A percentile compares a stretch with the other conserved stretches of the same genome.
Evolutionary conservation across 192 early-diverging fungal species (phyloP).

Genomic region (Entophlyctis luteolus): DNA sequence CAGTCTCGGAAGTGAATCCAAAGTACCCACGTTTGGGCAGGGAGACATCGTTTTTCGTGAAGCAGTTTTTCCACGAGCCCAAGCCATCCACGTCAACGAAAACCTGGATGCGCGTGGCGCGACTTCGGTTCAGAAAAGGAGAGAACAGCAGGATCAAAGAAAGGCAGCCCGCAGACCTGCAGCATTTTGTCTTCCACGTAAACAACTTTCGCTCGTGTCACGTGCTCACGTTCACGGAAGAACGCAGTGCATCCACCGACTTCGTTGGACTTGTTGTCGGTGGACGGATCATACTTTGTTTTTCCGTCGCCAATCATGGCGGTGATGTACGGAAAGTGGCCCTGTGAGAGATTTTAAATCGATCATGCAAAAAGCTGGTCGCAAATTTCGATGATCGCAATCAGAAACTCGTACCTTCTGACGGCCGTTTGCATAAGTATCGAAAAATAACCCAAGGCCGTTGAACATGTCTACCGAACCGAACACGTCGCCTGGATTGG

Average conservation of each 20-base stretch:
- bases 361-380: too few relatives aligned
- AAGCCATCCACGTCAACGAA: slow-evolving; percentile 52
- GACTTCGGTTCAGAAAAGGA: slow-evolving; percentile 25
- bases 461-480: slow-evolving; percentile 81
- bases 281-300: slow-evolving; percentile 76
- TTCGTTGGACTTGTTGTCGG: slow-evolving; percentile 74
- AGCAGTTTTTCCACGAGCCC: slow-evolving; percentile 79
- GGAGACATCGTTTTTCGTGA: slow-evolving; percentile 71
- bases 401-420: slow-evolving; percentile 13
- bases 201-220: slow-evolving; percentile 64
- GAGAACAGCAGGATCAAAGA: slow-evolving; percentile 40
- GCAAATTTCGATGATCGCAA: too few relatives aligned
- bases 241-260: slow-evolving; percentile 56
- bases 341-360: too few relatives aligned
- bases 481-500: slow-evolving; percentile 76
- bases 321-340: slow-evolving; percentile 82
- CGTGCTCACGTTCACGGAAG: slow-evolving; percentile 65
- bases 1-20: slow-evolving; percentile 89
- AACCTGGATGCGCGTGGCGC: slow-evolving; percentile 43
- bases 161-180: slow-evolving; percentile 31
- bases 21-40: slow-evolving; percentile 76
- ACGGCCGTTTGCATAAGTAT: slow-evolving; percentile 88
- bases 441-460: slow-evolving; percentile 94
- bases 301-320: slow-evolving; percentile 91
- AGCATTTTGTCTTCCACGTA: slow-evolving; percentile 67